These are phyloP conservation scores for Fusarium buharicum DNA, from an alignment of 2,329 filamentous ascomycete genomes.

Conservation along the genomic window DNA sequence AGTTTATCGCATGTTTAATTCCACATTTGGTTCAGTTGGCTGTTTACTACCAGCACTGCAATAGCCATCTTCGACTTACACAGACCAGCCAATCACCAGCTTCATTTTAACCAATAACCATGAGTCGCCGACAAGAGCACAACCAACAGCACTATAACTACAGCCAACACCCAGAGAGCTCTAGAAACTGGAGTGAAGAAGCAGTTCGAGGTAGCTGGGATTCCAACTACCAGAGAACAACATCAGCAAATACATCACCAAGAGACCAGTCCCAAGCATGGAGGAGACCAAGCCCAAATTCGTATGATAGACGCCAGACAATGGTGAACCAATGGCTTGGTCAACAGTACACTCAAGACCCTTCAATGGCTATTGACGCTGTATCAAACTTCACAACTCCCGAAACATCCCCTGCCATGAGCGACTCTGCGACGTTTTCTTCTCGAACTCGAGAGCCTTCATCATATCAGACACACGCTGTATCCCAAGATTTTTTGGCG, in stretches of 20 bases:
- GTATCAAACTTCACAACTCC: conserved; percentile 42
- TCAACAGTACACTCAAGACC: conserved; percentile 37
- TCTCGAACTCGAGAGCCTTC: conserved; percentile 21
- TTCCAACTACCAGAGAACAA: conserved; percentile 39
- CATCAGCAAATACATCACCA: conserved; percentile 34
- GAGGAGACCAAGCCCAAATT: conserved; percentile 25
- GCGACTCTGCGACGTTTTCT: conserved; percentile 43
- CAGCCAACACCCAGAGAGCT: conserved; percentile 36
- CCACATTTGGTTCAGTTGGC: not conserved
- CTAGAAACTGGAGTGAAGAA: conserved; percentile 46
- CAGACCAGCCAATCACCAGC: conserved; percentile 19
- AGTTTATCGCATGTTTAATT: conserved; percentile 6
- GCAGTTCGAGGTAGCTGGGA: conserved; percentile 44
- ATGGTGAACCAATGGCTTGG: conserved; percentile 44
- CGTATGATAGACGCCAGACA: conserved; percentile 35
- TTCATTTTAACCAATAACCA: conserved; percentile 17
- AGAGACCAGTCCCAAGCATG: conserved; percentile 33
- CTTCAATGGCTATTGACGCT: conserved; percentile 28
- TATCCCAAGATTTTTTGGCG: conserved; percentile 29
- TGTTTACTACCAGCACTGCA: conserved; percentile 1
- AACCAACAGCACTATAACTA: conserved; percentile 16
- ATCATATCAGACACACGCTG: conserved; percentile 22
- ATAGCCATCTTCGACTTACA: conserved; percentile 25
- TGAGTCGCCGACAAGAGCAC: conserved; percentile 39
- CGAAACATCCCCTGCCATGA: conserved; percentile 42